Evolutionary conservation across 2,329 filamentous ascomycete species (phyloP).

Genomic region (Colletotrichum somersetense): DNA sequence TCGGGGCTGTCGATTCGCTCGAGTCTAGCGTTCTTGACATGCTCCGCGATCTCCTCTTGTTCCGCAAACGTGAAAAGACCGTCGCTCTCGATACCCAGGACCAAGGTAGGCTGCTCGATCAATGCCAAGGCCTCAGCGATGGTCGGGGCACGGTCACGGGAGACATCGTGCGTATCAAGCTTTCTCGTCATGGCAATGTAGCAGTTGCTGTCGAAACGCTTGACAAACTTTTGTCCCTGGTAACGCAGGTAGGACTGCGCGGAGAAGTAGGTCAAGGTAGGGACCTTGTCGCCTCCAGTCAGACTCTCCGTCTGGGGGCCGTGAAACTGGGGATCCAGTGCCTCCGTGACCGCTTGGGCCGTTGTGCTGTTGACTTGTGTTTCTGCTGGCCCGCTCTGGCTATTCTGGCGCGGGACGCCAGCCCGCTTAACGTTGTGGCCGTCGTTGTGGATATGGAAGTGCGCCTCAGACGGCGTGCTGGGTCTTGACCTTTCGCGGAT

Average conservation of each 20-base stretch:
- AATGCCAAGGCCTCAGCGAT: constrained; percentile 81
- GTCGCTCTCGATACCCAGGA: constrained; percentile 95
- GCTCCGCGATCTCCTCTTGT: constrained; percentile 89
- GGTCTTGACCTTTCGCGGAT: constrained; percentile 78
- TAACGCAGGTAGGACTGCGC: constrained; percentile 98
- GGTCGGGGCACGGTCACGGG: constrained; percentile 76
- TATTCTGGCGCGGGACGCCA: constrained; percentile 62
- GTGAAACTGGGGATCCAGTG: constrained; percentile 76
- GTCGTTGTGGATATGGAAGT: constrained; percentile 87
- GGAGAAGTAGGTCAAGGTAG: constrained; percentile 91
- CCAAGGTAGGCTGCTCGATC: constrained; percentile 90
- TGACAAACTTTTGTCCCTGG: constrained; percentile 96
- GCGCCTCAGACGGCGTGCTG: constrained; percentile 74
- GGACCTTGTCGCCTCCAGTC: constrained; percentile 63
- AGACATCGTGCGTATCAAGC: constrained; percentile 96
- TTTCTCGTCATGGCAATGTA: constrained; percentile 99
- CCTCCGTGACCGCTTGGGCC: constrained; percentile 49
- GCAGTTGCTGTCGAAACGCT: constrained; percentile 97
- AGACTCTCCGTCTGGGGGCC: constrained; percentile 66
- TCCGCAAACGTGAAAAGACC: constrained; percentile 97
- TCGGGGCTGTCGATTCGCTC: constrained; percentile 94
- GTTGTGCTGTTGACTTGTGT: constrained; percentile 39
- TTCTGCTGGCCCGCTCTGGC: constrained; percentile 44
- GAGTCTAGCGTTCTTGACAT: constrained; percentile 81
- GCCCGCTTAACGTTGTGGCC: constrained; percentile 75